Conservation (phyloP, 305 asterid species). For the Fraxinus velutina region DNA sequence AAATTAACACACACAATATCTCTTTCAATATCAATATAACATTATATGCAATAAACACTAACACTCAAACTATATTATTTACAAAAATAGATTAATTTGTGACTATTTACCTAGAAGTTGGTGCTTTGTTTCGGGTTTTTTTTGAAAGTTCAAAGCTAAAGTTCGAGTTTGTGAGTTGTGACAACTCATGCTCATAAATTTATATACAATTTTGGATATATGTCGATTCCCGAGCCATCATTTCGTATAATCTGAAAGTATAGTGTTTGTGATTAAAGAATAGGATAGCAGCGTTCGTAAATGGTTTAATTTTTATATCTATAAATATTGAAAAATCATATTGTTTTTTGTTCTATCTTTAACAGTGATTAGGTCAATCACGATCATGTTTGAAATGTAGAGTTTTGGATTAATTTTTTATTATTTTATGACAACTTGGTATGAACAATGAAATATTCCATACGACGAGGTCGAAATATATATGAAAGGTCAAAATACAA, state of each 20-base stretch:
- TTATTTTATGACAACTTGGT: background rate
- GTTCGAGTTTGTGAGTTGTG: constrained; percentile 13
- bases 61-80: background rate
- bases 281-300: no score
- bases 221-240: background rate
- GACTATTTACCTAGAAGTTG: no score
- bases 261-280: background rate
- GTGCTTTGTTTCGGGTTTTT: background rate
- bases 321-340: background rate
- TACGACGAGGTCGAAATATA: background rate
- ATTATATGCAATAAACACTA: background rate
- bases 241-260: background rate
- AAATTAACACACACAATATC: background rate
- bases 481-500: background rate
- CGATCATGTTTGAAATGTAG: background rate
- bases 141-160: background rate
- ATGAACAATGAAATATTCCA: no score
- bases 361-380: background rate
- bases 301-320: no score
- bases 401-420: no score
- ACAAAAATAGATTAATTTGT: background rate
- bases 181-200: constrained; percentile 23
- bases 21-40: no score
- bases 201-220: background rate
- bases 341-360: background rate